phyloP scores from a whole-genome alignment of 768 basidiomycete species.

The Boletellus ananiceps region DNA sequence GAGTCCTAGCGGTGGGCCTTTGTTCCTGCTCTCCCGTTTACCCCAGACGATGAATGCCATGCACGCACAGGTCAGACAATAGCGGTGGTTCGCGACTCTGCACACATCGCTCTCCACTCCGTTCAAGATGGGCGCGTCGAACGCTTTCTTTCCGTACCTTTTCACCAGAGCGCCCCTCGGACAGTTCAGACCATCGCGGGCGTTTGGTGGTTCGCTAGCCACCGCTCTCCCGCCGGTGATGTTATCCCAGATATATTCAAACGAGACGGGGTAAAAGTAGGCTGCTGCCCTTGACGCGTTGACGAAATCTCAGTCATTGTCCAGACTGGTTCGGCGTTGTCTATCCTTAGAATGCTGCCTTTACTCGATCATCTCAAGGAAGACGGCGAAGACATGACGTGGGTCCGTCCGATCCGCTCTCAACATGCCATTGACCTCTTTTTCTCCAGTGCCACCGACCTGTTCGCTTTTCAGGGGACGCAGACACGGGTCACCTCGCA shows the following conservation, averaged over 20 bases:
- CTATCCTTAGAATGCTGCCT: constrained; percentile 63
- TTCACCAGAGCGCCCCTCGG: constrained; percentile 11
- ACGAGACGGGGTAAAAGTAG: constrained; percentile 59
- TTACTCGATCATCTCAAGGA: constrained; percentile 68
- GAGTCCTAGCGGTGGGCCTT: constrained; percentile 74
- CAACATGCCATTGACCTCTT: constrained; percentile 13
- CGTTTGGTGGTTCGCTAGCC: constrained; percentile 73
- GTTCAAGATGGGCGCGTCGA: constrained; percentile 68
- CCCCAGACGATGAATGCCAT: constrained; percentile 3
- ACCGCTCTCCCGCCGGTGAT: constrained; percentile 34
- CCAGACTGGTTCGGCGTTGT: constrained; percentile 76
- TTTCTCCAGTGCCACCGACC: constrained; percentile 58
- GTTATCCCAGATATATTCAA: constrained; percentile 74
- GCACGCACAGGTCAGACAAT: constrained; percentile 54
- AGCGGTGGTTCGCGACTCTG: constrained; percentile 67
- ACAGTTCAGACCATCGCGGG: constrained; percentile 36
- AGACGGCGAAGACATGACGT: constrained; percentile 65
- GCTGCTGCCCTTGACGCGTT: constrained; percentile 15
- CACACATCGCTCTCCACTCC: constrained; percentile 66
- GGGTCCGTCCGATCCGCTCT: constrained; percentile 23
- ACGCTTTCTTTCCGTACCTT: constrained; percentile 40
- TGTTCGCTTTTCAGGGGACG: constrained; percentile 77
- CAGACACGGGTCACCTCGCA: constrained; percentile 46
- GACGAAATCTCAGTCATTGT: constrained; percentile 7
- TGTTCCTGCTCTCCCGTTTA: not conserved